Base-by-base conservation (phyloP, 2,329 filamentous ascomycete species). In the Hypocreales sp. region DNA sequence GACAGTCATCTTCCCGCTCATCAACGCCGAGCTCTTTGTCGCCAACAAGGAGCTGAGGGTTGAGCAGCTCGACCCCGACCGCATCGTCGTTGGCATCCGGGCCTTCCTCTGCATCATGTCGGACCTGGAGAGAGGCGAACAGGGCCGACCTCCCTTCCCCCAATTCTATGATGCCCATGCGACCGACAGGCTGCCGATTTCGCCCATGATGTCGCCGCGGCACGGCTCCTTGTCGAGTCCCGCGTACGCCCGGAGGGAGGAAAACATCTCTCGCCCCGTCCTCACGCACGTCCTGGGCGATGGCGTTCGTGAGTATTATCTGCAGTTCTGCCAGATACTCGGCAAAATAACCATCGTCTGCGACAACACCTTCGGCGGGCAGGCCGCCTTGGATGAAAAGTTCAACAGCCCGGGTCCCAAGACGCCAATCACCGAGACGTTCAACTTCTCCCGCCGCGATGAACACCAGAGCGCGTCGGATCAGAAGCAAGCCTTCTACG, bases 341-440 rank as follows among this genome's bases (percentile, higher is more conserved):
- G 90, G 87, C 15, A 92, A 93, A 47, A 92, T 98, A 30, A 93
- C 86, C 3, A 79, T 95, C 24, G 77, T 95, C 19, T 98, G 90
- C 51, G 90, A 98, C 50, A 90, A 93, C 41, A 80, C 87, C 0
- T 98, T 98, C 55, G 92, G 90, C 27, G 90, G 90, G 1, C 90
- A 98, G 55, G 90, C 87, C 18, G 82, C 83, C 0, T 55, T 95
- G 25, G 90, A 98, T 44, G 92, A 98, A 50, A 95, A 94, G 46
- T 93, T 95, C 47, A 80, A 70, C 34, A 75, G 79, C 24, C 72
- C 79, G 7, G 79, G 80, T 0, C 86, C 90, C 0, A 95, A 95
- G 51, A 98, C 90, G 0, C 90, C 92, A 2, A 87, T 95, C 39
- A 67, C 86, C 1, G 90, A 95, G 32, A 86, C 84, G 0, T 98